Evolutionary conservation across 345 rosid species (phyloP), one percentile per base, ranked within the genome.

Genomic region (Hibiscus syriacus): DNA sequence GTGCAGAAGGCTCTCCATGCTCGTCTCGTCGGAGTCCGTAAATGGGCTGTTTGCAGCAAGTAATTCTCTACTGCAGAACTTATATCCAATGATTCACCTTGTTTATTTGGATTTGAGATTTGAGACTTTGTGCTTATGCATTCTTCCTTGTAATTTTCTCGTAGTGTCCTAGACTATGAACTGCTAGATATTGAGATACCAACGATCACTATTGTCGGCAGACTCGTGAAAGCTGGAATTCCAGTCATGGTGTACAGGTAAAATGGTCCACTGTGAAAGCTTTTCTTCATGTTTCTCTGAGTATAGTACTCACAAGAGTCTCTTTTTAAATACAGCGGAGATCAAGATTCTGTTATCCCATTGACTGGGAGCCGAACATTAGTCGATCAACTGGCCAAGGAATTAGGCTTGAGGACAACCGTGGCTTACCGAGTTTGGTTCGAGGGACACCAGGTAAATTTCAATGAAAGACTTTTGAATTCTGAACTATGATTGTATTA

Each of bases 301-400:
- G 14, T 55, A 8, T 54, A 3, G 27, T 55, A 29, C 63, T 67
- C 38, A 74, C 34, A 12, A n/a, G 6, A 68, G 16, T 9, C 17
- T 12, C 48, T 67, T 38, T 67, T 56, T 43, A n/a, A 63, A 73
- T 70, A 64, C 86, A 92, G 98, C 26, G 98, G 98, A 63, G 98
- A 92, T 73, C 98, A 92, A 82, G 98, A 92, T 83, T 92, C 96
- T 16, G 98, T 90, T 10, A 83, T 92, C 80, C n/a, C n/a, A n/a
- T n/a, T n/a, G n/a, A n/a, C n/a, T n/a, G n/a, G n/a, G n/a, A n/a
- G n/a, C n/a, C n/a, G 98, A 63, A 81, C 74, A 36, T 78, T 92
- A 67, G 89, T 87, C 14, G 75, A 76, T 46, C 76, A 79, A 54
- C 71, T 92, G 70, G 92, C 96, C 0, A 74, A 79, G 75, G 77